Evolutionary conservation across 2,329 filamentous ascomycete genomes (phyloP).

Genomic region (Ascochyta koolunga): DNA sequence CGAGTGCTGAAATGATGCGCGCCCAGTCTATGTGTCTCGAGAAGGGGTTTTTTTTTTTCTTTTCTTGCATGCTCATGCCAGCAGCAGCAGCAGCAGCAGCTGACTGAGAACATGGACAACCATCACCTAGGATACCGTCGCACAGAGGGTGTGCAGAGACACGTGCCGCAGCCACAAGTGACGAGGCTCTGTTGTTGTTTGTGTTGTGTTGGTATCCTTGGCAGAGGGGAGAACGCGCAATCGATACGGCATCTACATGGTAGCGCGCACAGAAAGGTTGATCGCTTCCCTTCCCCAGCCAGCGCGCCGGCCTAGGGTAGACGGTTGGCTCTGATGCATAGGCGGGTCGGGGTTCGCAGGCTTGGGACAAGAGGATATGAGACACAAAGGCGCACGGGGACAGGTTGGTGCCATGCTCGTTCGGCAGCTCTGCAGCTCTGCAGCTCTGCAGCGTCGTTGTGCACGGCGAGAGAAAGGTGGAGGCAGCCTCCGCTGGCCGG

Average conservation of each 20-base stretch:
- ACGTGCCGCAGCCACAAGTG: neutral
- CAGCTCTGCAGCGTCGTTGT: neutral
- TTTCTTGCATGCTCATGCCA: neutral
- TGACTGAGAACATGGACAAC: neutral
- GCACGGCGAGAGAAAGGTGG: constrained; percentile 1
- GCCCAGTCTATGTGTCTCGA: constrained; percentile 3
- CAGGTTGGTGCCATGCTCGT: constrained; percentile 6
- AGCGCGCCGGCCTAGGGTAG: neutral
- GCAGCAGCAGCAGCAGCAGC: neutral
- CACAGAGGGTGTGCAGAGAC: neutral
- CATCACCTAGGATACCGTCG: constrained; percentile 1
- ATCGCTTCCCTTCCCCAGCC: constrained; percentile 11
- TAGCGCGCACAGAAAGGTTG: neutral
- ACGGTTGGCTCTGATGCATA: constrained; percentile 14
- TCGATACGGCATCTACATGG: constrained; percentile 31
- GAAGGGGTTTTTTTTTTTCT: neutral
- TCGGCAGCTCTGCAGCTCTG: neutral
- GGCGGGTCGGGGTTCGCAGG: constrained; percentile 12
- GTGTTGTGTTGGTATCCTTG: constrained; percentile 9
- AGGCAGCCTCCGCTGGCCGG: constrained; percentile 2
- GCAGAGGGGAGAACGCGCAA: constrained; percentile 24
- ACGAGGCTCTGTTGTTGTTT: neutral
- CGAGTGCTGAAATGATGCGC: constrained; percentile 13
- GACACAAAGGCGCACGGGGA: constrained; percentile 4
- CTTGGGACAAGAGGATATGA: constrained; percentile 6